Percentiles rank a stretch among this genome's conserved stretches.
phyloP scores from a whole-genome alignment of 257 asterid species.

The Plectranthus barbatus region DNA sequence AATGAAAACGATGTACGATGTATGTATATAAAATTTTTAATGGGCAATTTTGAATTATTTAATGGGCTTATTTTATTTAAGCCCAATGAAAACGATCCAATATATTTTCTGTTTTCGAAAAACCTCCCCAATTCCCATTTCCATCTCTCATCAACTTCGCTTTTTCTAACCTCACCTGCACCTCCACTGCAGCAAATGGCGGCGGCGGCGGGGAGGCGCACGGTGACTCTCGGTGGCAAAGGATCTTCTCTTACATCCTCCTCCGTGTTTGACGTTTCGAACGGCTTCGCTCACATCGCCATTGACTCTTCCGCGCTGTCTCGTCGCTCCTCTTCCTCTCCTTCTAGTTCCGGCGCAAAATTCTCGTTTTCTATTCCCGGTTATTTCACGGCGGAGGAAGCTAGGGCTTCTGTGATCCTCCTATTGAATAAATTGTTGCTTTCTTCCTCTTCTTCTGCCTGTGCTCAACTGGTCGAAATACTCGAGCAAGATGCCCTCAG shows the following conservation, averaged over 20 bases:
- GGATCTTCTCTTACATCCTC: too few species aligned
- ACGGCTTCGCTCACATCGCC: slow-evolving; percentile 28
- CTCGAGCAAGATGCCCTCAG: slow-evolving; percentile 16
- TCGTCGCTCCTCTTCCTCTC: slow-evolving; percentile 32
- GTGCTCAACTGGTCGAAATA: slow-evolving; percentile 32
- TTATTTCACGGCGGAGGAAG: slow-evolving; percentile 36
- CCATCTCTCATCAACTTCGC: not conserved
- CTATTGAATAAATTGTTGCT: slow-evolving; percentile 52
- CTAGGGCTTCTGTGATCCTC: slow-evolving; percentile 55
- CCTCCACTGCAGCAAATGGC: slow-evolving; percentile 14
- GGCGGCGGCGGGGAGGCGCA: slow-evolving; percentile 37
- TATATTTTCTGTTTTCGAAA: not conserved
- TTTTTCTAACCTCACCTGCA: not conserved
- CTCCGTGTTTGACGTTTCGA: slow-evolving; percentile 45
- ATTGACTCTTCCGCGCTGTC: slow-evolving; percentile 52
- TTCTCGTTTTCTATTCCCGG: slow-evolving; percentile 36
- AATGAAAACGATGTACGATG: too few species aligned
- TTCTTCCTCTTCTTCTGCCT: slow-evolving; percentile 33
- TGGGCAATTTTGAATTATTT: too few species aligned
- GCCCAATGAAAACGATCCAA: not conserved
- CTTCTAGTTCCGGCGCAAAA: slow-evolving; percentile 13
- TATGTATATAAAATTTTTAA: too few species aligned
- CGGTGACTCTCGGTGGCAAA: too few species aligned
- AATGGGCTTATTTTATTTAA: too few species aligned
- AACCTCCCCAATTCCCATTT: not conserved